Base-by-base conservation (phyloP, 352 stramenopile genomes). In the Phytophthora nicotianae region DNA sequence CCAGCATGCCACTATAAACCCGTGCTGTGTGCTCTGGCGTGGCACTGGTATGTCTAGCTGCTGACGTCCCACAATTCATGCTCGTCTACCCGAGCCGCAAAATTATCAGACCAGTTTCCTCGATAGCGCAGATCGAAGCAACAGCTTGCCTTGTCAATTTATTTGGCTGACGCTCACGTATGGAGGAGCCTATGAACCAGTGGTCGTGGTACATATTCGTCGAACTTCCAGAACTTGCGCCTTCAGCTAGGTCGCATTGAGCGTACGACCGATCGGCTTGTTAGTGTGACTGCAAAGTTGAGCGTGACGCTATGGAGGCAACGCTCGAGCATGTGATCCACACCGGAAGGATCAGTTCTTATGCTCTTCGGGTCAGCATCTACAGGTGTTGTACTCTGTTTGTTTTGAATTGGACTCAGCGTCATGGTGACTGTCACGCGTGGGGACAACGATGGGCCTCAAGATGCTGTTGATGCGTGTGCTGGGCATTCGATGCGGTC, bases 361-460 rank as follows among this genome's bases (percentile, higher is more conserved):
- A 35, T 9, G 8, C 29, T 35, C 29, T 1, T 9, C 70, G 1
- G 53, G 60, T 9, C 27, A 55, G 32, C 24, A 37, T 24, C 29
- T 73, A 4, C 20, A 20, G 6, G 50, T 70, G 14, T 41, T 35
- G 0, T 70, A 56, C 21, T 42, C 24, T 1, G 19, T 60, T 2
- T 52, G 47, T 13, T 69, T 68, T 32, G 52, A 63, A 14, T 68
- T 35, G 60, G 51, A 62, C 14, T 21, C 29, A 6, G 4, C 11
- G 1, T 26, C 16, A 5, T 5, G 37, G 14, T 19, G 40, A 17
- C 52, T 68, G 11, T 16, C n/a, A 16, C 58, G 40, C 7, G 16
- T 68, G 19, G 14, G 57, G 32, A 56, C 38, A 13, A 68, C 60
- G 2, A 8, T 53, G 5, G 56, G 58, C 41, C 55, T 64, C 19